phyloP scores from a whole-genome alignment of 345 rosid species.

The Pistacia atlantica region DNA sequence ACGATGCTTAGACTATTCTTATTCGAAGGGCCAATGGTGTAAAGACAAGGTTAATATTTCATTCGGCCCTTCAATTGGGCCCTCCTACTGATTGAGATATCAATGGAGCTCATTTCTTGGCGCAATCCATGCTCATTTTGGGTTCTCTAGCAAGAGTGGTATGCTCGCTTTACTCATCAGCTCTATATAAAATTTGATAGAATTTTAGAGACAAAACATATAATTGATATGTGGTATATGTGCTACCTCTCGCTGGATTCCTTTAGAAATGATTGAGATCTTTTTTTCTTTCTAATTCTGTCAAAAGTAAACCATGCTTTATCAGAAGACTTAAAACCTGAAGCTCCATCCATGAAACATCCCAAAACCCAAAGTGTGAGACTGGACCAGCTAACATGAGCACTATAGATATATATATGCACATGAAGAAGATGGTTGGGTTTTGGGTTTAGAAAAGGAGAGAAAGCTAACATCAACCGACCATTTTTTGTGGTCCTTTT shows the following conservation, averaged over 20 bases:
- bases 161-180: no score
- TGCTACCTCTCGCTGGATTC: no score
- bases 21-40: background rate
- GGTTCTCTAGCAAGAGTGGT: background rate
- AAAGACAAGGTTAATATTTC: background rate
- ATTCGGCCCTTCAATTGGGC: background rate
- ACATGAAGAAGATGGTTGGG: constrained; percentile 2
- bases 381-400: constrained; percentile 14
- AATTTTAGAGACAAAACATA: no score
- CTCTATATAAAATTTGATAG: no score
- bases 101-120: constrained; percentile 6
- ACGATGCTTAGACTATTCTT: background rate
- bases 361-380: background rate
- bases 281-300: background rate
- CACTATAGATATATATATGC: no score
- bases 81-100: background rate
- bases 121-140: background rate
- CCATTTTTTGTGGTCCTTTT: constrained; percentile 21
- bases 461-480: constrained; percentile 25
- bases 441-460: constrained; percentile 3
- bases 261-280: no score
- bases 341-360: background rate
- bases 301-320: background rate
- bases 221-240: no score
- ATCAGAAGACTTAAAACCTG: background rate